Evolutionary conservation across 2,329 filamentous ascomycete genomes (phyloP), one percentile per base, ranked within the genome.

Genomic region (Calycina herbarum): DNA sequence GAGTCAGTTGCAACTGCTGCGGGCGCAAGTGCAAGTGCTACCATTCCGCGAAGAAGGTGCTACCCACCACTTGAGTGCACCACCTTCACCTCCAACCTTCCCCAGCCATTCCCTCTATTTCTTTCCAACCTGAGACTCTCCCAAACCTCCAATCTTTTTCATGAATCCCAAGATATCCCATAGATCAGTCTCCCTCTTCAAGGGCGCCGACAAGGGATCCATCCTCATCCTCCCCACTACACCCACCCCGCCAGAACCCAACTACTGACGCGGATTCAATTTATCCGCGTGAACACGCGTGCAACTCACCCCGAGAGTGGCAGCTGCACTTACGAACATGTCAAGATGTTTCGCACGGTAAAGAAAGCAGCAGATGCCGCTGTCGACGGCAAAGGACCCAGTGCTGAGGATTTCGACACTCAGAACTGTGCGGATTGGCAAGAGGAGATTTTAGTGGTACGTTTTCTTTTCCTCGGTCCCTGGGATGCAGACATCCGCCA

Each of bases 401-500:
- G 10, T 27, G 10, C 20, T 10, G 38, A 59, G 3, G 65, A 70
- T n/a, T 68, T 63, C n/a, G 69, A 72, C 11, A 68, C 69, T 11
- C 70, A 72, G 61, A 15, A 56, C 29, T 72, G 70, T 33, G 8
- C 45, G 15, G 17, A 59, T 5, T 31, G 67, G 29, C 66, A 68
- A 45, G 57, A 64, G 10, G 29, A 65, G 29, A 48, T 70, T 29
- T 45, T 70, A 5, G 70, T 67, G 66, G 70, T 72, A 33, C 3
- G 31, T 33, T 33, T 33, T 33, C 31, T n/a, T 35, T n/a, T 11
- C 29, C 29, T n/a, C 10, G 40, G 27, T 38, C n/a, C 38, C 62
- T 63, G 59, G 11, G 35, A 5, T n/a, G 20, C 58, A 40, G 35
- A 11, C 17, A 29, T 45, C 58, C 35, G 58, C 3, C 13, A 38